Base-by-base conservation (phyloP, 768 basidiomycete genomes). In the Leccinum uliginosum region DNA sequence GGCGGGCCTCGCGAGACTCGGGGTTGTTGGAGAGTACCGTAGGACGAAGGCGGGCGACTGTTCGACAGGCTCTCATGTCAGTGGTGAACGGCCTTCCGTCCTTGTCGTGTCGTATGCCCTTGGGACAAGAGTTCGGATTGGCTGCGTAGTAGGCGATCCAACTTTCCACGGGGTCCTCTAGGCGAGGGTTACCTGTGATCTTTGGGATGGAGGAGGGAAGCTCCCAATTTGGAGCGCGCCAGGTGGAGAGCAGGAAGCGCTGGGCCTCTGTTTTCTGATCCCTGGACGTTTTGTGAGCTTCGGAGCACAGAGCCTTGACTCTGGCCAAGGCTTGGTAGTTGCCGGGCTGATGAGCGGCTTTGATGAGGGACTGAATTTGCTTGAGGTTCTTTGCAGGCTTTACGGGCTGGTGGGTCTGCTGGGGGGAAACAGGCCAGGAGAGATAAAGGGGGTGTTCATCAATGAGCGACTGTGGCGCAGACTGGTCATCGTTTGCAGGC, bases 41-140 rank as follows among this genome's bases (percentile, higher is more conserved):
- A 2, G 79, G 79, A 38, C 78, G 74, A 26, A 80, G 76, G n/a
- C 76, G 77, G 8, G 79, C 79, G 17, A 80, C 74, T n/a, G 66
- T 74, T 30, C 79, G 74, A 63, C 77, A 78, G 2, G 79, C 79
- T 52, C 70, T 74, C 64, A 80, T 74, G 62, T 80, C 79, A 6
- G 71, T 64, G 43, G 78, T 67, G 61, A 65, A 63, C 1, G 79
- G 79, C 21, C 66, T 68, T 14, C 73, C 72, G 55, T 69, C 67
- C 11, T 65, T 54, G 59, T 76, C 75, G 27, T 71, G 73, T 51
- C 79, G 73, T 54, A 80, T 78, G 51, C 79, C 79, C 54, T 75
- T 76, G 9, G 79, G 79, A 70, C 78, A 80, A 1, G 78, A 79
- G 51, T 71, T 73, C 9, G 69, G 75, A 55, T 80, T 77, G 29